Conservation (phyloP, 768 basidiomycete genomes). For the Xerocomellus dryophilus region DNA sequence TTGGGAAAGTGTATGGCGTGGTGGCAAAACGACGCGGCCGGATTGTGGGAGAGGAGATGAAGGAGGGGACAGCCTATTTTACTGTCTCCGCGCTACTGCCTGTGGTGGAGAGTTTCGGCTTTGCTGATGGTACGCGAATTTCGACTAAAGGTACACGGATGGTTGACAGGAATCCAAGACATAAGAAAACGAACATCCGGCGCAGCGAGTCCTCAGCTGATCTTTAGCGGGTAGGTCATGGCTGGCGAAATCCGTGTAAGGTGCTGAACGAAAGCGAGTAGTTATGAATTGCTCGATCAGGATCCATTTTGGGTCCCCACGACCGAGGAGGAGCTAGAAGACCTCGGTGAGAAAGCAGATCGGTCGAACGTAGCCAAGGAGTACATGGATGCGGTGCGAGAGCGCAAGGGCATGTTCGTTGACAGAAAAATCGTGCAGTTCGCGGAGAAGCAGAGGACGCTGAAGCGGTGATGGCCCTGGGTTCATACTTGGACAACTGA, state of each 20-base stretch:
- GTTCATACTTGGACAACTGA: not conserved
- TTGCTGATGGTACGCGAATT: constrained; percentile 75
- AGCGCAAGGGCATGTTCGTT: constrained; percentile 93
- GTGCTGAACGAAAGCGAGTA: constrained; percentile 31
- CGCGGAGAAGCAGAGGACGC: constrained; percentile 95
- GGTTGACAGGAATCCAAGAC: constrained; percentile 47
- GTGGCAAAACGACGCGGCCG: constrained; percentile 87
- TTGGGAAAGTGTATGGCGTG: constrained; percentile 96
- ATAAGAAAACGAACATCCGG: constrained; percentile 96
- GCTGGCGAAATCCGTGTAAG: not conserved
- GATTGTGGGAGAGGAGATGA: constrained; percentile 97
- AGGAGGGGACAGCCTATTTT: constrained; percentile 94
- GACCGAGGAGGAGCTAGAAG: constrained; percentile 94
- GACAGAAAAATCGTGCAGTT: constrained; percentile 92
- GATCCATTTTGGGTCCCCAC: constrained; percentile 99
- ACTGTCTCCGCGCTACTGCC: constrained; percentile 87
- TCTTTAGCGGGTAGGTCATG: constrained; percentile 82
- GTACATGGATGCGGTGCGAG: constrained; percentile 89
- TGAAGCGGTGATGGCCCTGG: constrained; percentile 47
- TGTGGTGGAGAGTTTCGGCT: constrained; percentile 96
- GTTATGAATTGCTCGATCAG: constrained; percentile 89
- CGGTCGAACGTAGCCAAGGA: constrained; percentile 87
- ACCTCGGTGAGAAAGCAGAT: constrained; percentile 95
- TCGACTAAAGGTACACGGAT: not conserved
- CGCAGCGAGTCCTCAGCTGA: constrained; percentile 93